phyloP scores from a whole-genome alignment of 345 rosid species.

The Hirschfeldia incana region DNA sequence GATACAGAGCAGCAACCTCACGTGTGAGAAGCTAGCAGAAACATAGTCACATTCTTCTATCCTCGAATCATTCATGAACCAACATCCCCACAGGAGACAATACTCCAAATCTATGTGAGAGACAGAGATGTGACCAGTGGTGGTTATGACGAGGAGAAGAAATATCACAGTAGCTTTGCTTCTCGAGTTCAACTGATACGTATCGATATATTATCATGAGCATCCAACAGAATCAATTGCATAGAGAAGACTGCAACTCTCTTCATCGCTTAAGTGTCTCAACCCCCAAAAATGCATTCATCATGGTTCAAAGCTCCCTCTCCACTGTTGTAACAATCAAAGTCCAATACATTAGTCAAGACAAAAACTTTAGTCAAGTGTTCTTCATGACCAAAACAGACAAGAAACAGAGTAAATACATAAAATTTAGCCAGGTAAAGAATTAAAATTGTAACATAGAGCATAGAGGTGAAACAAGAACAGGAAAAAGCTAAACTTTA shows the following conservation, averaged over 20 bases:
- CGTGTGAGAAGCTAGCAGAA: too few relatives aligned
- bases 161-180: not conserved
- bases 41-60: too few relatives aligned
- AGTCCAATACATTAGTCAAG: not conserved
- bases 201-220: not conserved
- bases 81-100: too few relatives aligned
- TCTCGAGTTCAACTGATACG: not conserved
- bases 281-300: not conserved
- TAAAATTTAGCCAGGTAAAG: not conserved
- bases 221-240: not conserved
- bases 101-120: too few relatives aligned
- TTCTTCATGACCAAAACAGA: not conserved
- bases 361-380: constrained; percentile 14
- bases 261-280: not conserved
- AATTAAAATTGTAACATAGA: not conserved
- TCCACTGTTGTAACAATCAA: not conserved
- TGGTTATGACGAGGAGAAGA: too few relatives aligned
- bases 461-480: constrained; percentile 1
- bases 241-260: not conserved
- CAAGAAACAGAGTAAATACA: constrained; percentile 5
- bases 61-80: too few relatives aligned
- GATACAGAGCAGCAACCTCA: constrained; percentile 26
- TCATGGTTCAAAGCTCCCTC: not conserved
- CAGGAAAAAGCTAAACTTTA: not conserved
- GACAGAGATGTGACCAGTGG: too few relatives aligned